phyloP scores from a whole-genome alignment of 805 yeast genomes.

The Kodamaea sagamina region DNA sequence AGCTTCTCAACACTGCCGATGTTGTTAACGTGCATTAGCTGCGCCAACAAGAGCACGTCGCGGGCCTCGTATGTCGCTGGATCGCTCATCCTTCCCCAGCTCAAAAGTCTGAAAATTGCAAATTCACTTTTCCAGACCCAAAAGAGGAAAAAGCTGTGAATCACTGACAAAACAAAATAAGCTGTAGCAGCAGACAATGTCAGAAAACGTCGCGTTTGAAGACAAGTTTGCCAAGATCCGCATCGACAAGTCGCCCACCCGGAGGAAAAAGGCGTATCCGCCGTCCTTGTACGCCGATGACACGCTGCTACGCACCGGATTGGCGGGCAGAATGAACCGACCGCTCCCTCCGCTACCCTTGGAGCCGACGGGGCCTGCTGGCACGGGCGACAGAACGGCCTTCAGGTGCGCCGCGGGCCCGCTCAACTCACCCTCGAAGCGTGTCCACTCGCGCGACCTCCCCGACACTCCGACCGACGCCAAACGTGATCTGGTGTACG shows the following conservation, averaged over 20 bases:
- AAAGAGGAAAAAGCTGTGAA: conserved; percentile 3
- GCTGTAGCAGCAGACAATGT: conserved; percentile 4
- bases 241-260: conserved; percentile 26
- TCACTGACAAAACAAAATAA: not conserved
- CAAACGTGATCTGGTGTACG: conserved; percentile 20
- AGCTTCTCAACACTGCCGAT: conserved; percentile 27
- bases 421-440: conserved; percentile 8
- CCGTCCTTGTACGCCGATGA: conserved; percentile 19
- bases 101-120: not conserved
- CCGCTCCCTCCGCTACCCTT: conserved; percentile 9
- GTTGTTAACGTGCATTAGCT: conserved; percentile 38
- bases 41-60: conserved; percentile 40
- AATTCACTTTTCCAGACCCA: not conserved
- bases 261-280: conserved; percentile 26
- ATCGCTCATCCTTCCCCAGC: conserved; percentile 3
- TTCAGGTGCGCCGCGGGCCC: not conserved
- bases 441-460: conserved; percentile 5
- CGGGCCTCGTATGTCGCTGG: conserved; percentile 20
- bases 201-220: conserved; percentile 21
- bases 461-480: conserved; percentile 11
- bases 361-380: not conserved
- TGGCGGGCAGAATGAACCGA: conserved; percentile 3
- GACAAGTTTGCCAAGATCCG: conserved; percentile 34
- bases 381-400: not conserved
- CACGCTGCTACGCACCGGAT: not conserved